Base-by-base conservation (phyloP, 257 asterid genomes). In the Solanum phureja region DNA sequence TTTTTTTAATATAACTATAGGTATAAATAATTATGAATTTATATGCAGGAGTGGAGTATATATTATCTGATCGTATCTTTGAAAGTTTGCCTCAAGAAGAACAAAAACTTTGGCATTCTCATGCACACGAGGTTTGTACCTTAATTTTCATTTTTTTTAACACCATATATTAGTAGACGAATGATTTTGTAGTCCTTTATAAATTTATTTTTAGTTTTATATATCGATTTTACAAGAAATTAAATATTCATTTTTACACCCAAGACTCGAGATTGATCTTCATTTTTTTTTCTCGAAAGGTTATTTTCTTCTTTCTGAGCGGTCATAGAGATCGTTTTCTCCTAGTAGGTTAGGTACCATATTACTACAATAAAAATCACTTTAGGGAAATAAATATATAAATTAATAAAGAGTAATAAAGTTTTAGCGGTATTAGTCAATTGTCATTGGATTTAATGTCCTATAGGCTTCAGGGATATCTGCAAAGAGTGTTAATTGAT, bases 41-140 rank as follows among this genome's bases (percentile, higher is more conserved):
- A 42, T 37, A 16, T 40, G 23, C 24, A 95, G 98, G 98, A 21
- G 94, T 96, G 81, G 98, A 96, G 86, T 96, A 95, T 91, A 94
- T 96, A 34, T 87, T 94, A 21, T 95, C 98, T 10, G 89, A 88
- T 44, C 82, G 89, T 3, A 42, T 95, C 11, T 95, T 96, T 68
- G 93, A 93, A 7, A 88, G 92, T 3, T 92, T 96, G 16, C 89
- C 92, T 7, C 93, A 93, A 1, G 98, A 95, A 83, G 98, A 96
- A 84, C 99, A 95, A 87, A 95, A 92, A 88, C 94, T 96, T 16
- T 96, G 99, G 99, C 99, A 95, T 74, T 94, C 98, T 72, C 98
- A 95, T 87, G 96, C 93, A 38, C 93, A 93, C 72, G 98, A 94
- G 94, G 98, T 49, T 52, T 14, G 21, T 66, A 27, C 34, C 35